Percentiles rank a stretch among this genome's conserved stretches.
These are phyloP conservation scores for Xylariomycetidae sp. DNA, from an alignment of 2,329 filamentous ascomycete species.

Conservation along the genomic window DNA sequence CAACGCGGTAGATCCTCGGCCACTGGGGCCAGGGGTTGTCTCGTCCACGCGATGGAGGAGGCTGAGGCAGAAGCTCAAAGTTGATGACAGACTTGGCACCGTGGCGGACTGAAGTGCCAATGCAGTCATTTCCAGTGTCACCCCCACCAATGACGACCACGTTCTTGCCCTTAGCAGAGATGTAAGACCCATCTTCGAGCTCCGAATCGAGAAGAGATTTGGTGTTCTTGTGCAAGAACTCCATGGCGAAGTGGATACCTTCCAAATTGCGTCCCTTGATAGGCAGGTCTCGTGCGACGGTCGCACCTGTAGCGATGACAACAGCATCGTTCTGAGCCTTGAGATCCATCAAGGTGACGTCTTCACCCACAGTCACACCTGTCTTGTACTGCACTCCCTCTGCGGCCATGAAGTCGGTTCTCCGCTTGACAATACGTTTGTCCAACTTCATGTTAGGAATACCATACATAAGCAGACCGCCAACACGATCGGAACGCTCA, in stretches of 20 bases:
- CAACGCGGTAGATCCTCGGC: slow-evolving; percentile 96
- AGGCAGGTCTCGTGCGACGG: slow-evolving; percentile 86
- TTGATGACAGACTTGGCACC: slow-evolving; percentile 95
- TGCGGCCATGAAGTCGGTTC: slow-evolving; percentile 88
- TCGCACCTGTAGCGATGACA: slow-evolving; percentile 87
- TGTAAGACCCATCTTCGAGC: slow-evolving; percentile 77
- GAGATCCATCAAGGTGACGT: slow-evolving; percentile 66
- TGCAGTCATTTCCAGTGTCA: slow-evolving; percentile 97
- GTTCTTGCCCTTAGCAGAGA: slow-evolving; percentile 92
- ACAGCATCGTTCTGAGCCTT: slow-evolving; percentile 75
- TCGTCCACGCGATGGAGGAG: slow-evolving; percentile 79
- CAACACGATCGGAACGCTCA: slow-evolving; percentile 84
- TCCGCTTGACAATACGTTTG: slow-evolving; percentile 93
- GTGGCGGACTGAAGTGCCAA: slow-evolving; percentile 92
- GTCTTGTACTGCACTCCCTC: slow-evolving; percentile 84
- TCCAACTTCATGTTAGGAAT: slow-evolving; percentile 99
- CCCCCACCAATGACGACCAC: slow-evolving; percentile 96
- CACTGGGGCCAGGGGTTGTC: slow-evolving; percentile 99
- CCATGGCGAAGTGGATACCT: slow-evolving; percentile 94
- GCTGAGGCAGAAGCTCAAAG: slow-evolving; percentile 92
- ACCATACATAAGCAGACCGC: slow-evolving; percentile 95
- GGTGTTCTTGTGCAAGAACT: slow-evolving; percentile 96
- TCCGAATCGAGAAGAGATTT: slow-evolving; percentile 94
- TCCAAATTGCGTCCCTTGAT: slow-evolving; percentile 84
- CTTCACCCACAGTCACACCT: slow-evolving; percentile 71